Percentiles rank a stretch among this genome's conserved stretches.
Evolutionary conservation across 73 alveolate genomes (phyloP).

Genomic region (Symbiodinium natans): DNA sequence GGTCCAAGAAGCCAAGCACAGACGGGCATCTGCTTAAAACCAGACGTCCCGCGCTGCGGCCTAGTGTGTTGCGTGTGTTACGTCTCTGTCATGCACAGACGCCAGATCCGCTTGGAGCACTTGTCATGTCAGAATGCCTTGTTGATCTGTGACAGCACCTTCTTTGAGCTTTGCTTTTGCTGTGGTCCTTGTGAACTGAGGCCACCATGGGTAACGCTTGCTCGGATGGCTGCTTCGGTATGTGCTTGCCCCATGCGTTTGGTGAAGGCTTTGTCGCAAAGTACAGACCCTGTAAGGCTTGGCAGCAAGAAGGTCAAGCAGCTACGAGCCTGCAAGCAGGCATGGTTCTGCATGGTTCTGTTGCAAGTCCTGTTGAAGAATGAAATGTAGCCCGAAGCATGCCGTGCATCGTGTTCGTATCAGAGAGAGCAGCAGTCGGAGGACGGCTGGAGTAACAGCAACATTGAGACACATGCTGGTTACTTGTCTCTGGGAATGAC

Average conservation of each 20-base stretch:
- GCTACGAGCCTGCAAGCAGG: conserved; percentile 77
- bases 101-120: too few species aligned
- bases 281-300: not conserved
- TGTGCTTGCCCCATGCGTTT: not conserved
- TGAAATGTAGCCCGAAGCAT: not conserved
- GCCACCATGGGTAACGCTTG: conserved; percentile 67
- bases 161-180: too few species aligned
- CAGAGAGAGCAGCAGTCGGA: too few species aligned
- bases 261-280: not conserved
- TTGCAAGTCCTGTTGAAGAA: too few species aligned
- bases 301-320: not conserved
- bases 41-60: not conserved
- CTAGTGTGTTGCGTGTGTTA: too few species aligned
- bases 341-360: not conserved
- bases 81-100: too few species aligned
- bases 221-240: conserved; percentile 73
- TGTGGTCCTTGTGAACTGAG: too few species aligned
- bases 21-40: not conserved
- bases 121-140: too few species aligned
- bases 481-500: too few species aligned
- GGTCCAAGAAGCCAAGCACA: not conserved
- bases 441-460: too few species aligned
- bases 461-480: too few species aligned
- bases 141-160: too few species aligned
- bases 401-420: not conserved